These are phyloP conservation scores for Ustilago tritici DNA, from an alignment of 1,284 basidiomycete genomes.

Conservation along the genomic window DNA sequence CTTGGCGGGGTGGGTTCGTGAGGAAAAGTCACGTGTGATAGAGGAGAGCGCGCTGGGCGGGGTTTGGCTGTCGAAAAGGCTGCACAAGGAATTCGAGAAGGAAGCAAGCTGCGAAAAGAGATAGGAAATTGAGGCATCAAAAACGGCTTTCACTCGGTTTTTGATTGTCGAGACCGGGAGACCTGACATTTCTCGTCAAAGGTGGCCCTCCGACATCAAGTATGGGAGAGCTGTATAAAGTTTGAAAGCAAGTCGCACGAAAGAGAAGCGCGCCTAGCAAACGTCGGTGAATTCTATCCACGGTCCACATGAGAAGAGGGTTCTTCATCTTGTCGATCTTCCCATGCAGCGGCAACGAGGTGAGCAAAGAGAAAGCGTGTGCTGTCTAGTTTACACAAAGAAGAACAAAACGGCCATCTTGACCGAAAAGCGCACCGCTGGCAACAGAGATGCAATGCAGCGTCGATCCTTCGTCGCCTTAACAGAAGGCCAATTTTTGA, in stretches of 20 bases:
- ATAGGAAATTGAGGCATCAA: not conserved
- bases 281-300: conserved; percentile 5
- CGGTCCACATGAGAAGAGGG: not conserved
- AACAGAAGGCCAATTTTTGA: not conserved
- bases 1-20: not conserved
- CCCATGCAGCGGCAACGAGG: conserved; percentile 1
- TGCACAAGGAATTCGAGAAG: no score
- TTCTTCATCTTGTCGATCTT: conserved; percentile 26
- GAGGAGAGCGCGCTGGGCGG: not conserved
- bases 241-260: not conserved
- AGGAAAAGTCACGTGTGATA: not conserved
- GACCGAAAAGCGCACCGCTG: conserved; percentile 12
- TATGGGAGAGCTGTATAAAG: no score
- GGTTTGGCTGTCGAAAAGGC: no score
- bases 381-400: not conserved
- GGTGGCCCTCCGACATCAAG: not conserved
- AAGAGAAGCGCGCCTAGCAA: not conserved
- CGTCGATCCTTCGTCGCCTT: conserved; percentile 25
- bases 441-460: conserved; percentile 26
- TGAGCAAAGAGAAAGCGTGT: not conserved
- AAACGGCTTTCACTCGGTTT: not conserved
- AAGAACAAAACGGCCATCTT: not conserved
- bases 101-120: not conserved
- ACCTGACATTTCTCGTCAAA: not conserved
- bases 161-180: not conserved